These are phyloP conservation scores for Acanthamoeba divionensis DNA, from an alignment of 208 protist genomes.

Conservation along the genomic window DNA sequence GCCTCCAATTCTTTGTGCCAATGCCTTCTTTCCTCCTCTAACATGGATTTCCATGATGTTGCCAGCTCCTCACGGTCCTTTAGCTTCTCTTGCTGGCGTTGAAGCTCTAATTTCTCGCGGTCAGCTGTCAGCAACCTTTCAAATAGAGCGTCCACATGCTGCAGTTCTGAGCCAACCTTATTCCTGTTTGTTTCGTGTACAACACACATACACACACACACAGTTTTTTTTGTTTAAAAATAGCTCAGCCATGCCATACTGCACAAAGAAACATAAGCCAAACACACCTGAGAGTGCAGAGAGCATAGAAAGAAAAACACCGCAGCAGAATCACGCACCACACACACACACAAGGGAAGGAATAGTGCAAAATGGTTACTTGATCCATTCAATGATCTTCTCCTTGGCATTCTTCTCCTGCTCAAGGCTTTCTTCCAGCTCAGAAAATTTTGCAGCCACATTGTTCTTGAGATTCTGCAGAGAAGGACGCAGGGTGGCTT, in stretches of 20 bases:
- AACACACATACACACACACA: too few relatives aligned
- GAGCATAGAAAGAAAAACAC: too few relatives aligned
- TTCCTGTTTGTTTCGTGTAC: too few relatives aligned
- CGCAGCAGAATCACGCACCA: too few relatives aligned
- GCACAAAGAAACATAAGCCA: too few relatives aligned
- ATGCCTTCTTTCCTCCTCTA: neutral
- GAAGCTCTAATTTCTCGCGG: conserved; percentile 18
- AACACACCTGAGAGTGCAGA: too few relatives aligned
- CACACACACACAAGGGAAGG: too few relatives aligned
- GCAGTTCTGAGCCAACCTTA: neutral
- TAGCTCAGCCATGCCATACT: too few relatives aligned
- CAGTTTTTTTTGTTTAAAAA: too few relatives aligned
- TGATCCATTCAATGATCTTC: conserved; percentile 37
- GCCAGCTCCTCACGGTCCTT: neutral
- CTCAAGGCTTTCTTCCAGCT: neutral
- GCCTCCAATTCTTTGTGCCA: too few relatives aligned
- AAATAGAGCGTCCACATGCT: neutral
- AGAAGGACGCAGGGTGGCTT: conserved; percentile 6
- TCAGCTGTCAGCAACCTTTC: neutral
- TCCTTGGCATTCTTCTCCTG: neutral
- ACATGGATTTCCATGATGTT: neutral
- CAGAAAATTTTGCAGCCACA: neutral
- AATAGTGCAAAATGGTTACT: neutral
- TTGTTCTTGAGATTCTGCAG: conserved; percentile 32
- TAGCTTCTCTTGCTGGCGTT: neutral